Conservation (phyloP, 2,329 filamentous ascomycete species). For the Xylaria sp. region DNA sequence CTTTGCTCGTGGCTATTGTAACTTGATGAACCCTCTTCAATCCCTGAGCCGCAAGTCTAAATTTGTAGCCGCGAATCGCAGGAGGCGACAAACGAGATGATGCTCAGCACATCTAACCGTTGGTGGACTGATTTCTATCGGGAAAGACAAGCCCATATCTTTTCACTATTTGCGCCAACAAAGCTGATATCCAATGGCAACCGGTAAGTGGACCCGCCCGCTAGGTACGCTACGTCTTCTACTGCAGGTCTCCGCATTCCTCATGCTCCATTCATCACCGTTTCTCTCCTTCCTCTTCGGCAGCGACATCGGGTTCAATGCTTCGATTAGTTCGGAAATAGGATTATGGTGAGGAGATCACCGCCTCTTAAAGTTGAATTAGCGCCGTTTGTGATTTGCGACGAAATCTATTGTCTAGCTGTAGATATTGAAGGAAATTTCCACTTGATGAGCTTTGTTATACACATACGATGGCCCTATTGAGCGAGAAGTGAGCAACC, state of each 20-base stretch:
- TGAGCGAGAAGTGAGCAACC: background rate
- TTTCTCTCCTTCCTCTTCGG: conserved; percentile 10
- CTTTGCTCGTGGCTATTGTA: background rate
- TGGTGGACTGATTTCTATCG: background rate
- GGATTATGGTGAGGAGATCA: background rate
- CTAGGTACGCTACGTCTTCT: background rate
- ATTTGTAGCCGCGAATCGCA: background rate
- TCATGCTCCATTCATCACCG: background rate
- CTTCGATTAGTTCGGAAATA: conserved; percentile 24
- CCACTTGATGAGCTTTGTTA: background rate
- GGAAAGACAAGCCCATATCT: background rate
- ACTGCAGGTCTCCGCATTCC: conserved; percentile 4
- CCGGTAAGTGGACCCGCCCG: conserved; percentile 8
- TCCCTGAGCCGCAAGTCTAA: background rate
- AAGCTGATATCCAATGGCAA: conserved; percentile 7
- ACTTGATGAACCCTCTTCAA: background rate
- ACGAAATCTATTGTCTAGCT: background rate
- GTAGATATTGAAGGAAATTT: background rate
- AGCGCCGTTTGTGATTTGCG: background rate
- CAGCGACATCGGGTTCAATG: conserved; percentile 29
- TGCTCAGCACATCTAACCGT: background rate
- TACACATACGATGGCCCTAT: background rate
- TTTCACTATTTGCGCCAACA: conserved; percentile 4
- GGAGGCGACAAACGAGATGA: background rate
- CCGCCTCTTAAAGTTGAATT: conserved; percentile 5